Percentiles rank a stretch among this genome's conserved stretches.
Conservation (phyloP, 768 basidiomycete species). For the Imleria badia region DNA sequence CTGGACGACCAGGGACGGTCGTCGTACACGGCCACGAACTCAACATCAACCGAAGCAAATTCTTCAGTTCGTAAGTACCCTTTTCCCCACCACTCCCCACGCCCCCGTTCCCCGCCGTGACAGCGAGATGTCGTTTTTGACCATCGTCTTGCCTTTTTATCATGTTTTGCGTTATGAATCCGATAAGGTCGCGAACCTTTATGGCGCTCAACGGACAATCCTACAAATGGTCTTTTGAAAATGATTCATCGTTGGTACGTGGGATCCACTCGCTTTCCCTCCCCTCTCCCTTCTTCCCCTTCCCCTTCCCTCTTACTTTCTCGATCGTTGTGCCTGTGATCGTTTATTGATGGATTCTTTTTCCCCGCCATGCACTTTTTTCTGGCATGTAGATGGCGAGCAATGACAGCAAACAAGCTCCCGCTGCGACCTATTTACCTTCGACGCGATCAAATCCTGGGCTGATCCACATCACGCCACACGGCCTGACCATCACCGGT, state of each 20-base stretch:
- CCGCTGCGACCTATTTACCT: conserved; percentile 31
- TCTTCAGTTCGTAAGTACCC: conserved; percentile 33
- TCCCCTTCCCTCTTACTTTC: not conserved
- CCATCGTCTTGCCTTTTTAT: not conserved
- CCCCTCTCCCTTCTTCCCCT: not conserved
- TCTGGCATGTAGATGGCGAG: conserved; percentile 26
- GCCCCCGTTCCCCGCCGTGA: not conserved
- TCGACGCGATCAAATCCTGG: conserved; percentile 27
- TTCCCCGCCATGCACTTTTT: too few relatives aligned
- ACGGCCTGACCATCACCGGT: conserved; percentile 31
- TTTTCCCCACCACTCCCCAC: not conserved
- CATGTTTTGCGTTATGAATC: not conserved
- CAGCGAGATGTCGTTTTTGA: conserved; percentile 1
- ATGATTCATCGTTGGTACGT: conserved; percentile 32
- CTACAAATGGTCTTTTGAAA: conserved; percentile 36
- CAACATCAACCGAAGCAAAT: conserved; percentile 22
- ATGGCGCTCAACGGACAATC: conserved; percentile 35
- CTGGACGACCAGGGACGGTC: conserved; percentile 28
- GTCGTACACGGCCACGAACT: conserved; percentile 29
- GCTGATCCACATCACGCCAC: conserved; percentile 33
- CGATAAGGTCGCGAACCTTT: conserved; percentile 31
- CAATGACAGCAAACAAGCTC: conserved; percentile 34
- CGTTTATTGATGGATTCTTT: not conserved
- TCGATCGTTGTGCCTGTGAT: not conserved
- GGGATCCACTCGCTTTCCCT: not conserved